phyloP scores from a whole-genome alignment of 2,329 filamentous ascomycete species.

The Cylindrodendrum hubeiense region DNA sequence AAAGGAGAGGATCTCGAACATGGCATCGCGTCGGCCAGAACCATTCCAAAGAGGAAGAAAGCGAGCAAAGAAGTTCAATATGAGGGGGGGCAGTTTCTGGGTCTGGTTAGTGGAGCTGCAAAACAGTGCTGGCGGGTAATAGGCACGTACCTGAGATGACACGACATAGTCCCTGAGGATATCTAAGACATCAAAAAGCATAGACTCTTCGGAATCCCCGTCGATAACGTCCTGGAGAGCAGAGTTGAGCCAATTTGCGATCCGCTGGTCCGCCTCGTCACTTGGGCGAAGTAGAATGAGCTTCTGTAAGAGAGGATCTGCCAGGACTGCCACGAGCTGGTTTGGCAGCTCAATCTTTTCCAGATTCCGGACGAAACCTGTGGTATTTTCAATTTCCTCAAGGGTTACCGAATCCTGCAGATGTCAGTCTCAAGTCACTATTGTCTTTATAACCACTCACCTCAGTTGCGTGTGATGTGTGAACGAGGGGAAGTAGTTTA shows the following conservation, averaged over 20 bases:
- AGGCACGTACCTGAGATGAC: constrained; percentile 64
- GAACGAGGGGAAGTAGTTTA: constrained; percentile 73
- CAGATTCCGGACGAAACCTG: constrained; percentile 77
- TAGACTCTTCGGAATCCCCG: constrained; percentile 62
- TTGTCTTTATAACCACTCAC: constrained; percentile 52
- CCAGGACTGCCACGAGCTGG: constrained; percentile 82
- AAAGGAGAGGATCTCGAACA: constrained; percentile 71
- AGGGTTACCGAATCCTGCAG: constrained; percentile 71
- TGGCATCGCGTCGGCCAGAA: constrained; percentile 60
- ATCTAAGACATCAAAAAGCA: constrained; percentile 66
- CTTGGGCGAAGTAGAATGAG: constrained; percentile 75
- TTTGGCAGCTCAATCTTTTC: constrained; percentile 86
- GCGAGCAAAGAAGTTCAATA: constrained; percentile 62
- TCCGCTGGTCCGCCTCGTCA: constrained; percentile 62
- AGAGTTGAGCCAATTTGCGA: constrained; percentile 70
- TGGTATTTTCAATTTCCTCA: constrained; percentile 81
- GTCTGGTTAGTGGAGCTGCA: constrained; percentile 13
- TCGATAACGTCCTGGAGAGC: constrained; percentile 67
- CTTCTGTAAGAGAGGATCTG: constrained; percentile 84
- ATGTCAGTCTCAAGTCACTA: constrained; percentile 17
- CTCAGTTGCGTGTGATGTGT: constrained; percentile 80
- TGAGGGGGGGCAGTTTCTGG: constrained; percentile 60
- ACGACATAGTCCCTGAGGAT: constrained; percentile 68
- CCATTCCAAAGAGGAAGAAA: constrained; percentile 76
- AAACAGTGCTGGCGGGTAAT: neutral